phyloP scores from a whole-genome alignment of 1,284 basidiomycete species.

The Ceratorhiza oryzae-sativae region DNA sequence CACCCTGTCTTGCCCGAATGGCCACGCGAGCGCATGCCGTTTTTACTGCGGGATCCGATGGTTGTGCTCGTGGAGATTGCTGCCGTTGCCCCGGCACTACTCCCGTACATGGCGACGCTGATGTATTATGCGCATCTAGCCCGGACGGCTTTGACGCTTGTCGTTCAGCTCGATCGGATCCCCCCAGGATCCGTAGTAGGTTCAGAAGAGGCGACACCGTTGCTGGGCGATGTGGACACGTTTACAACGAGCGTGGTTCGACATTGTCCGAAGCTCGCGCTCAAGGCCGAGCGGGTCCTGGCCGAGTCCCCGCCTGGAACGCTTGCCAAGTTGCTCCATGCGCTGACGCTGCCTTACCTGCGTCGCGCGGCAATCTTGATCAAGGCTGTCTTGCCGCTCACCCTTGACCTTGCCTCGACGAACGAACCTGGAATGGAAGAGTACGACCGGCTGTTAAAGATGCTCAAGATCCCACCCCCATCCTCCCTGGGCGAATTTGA shows the following conservation, averaged over 20 bases:
- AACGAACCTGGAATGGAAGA: constrained; percentile 60
- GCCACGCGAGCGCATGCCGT: constrained; percentile 74
- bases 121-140: constrained; percentile 90
- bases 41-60: constrained; percentile 87
- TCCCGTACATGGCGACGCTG: constrained; percentile 83
- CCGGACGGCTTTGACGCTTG: constrained; percentile 80
- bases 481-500: constrained; percentile 76
- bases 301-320: constrained; percentile 78
- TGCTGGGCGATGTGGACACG: constrained; percentile 82
- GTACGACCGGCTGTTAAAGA: constrained; percentile 77
- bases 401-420: constrained; percentile 60
- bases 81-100: constrained; percentile 84
- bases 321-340: constrained; percentile 87
- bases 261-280: constrained; percentile 79
- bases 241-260: constrained; percentile 84
- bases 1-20: constrained; percentile 88
- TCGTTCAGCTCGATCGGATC: constrained; percentile 62
- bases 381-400: constrained; percentile 71
- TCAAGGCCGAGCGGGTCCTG: constrained; percentile 76
- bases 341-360: constrained; percentile 93
- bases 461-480: constrained; percentile 80
- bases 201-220: constrained; percentile 61
- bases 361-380: constrained; percentile 88
- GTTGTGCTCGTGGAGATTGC: constrained; percentile 87
- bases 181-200: constrained; percentile 61